Base-by-base conservation (phyloP, 768 basidiomycete species). In the Kwoniella sp. region DNA sequence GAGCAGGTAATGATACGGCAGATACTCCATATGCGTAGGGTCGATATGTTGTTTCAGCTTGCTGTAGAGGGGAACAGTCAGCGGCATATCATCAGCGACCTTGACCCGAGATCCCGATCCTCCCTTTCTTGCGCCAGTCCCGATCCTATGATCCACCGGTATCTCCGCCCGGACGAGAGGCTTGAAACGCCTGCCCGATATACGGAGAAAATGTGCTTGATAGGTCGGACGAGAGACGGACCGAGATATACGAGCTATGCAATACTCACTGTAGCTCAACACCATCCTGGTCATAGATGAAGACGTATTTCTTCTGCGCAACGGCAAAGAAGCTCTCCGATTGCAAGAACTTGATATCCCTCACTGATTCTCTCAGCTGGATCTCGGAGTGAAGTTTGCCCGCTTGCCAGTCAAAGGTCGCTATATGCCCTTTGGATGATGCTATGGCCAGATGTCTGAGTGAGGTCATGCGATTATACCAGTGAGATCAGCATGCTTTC, bases 271-370 rank as follows among this genome's bases (percentile, higher is more conserved):
- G 96, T 3, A 99, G 81, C 78, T 98, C 96, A 15, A 96, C 89
- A 23, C 96, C 95, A 70, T 92, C 87, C 31, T 88, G 86, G 81
- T 98, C 96, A 69, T 99, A 98, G 51, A 99, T 92, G 81, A 91
- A 99, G 20, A 90, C 91, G 77, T 95, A 91, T 84, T 93, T 90
- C 81, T 92, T 91, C 82, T 99, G 95, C 0, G 95, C 95, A 9
- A 96, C 93, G 1, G 95, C 95, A 74, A 90, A 93, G 81, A 89
- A 91, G 0, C 90, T 89, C 57, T 96, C 91, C 69, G 95, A 91
- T 75, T 97, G 94, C 7, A 99, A 82, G 75, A 93, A 97, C 89
- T 91, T 92, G 79, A 99, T 90, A 78, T 96, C 95, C 70, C 93
- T 83, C 73, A 91, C 91, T 25, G 90, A 92, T 82, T 98, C 95